Conservation (phyloP, 306 rosid species). For the Prunus dulcis region DNA sequence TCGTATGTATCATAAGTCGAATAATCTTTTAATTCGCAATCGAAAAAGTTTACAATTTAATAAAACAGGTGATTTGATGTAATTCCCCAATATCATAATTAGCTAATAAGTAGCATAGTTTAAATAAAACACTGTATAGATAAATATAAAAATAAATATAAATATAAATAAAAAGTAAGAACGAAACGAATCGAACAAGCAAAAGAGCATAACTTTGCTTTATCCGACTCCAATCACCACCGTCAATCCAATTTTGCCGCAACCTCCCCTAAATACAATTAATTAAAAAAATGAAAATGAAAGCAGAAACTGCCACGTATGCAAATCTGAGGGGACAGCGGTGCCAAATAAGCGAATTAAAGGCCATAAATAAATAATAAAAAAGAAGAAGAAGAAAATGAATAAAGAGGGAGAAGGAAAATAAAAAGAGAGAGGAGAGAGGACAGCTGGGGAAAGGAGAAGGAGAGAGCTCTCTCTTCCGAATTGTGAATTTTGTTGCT, state of each 20-base stretch:
- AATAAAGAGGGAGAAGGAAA: not conserved
- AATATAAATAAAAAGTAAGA: not conserved
- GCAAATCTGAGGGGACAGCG: not conserved
- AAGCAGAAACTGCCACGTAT: not conserved
- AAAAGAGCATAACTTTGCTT: not conserved
- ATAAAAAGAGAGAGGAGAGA: constrained; percentile 1
- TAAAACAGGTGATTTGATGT: too few species aligned
- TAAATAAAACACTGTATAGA: not conserved
- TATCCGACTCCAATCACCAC: constrained; percentile 1
- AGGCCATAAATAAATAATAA: not conserved
- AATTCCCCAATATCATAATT: not conserved
- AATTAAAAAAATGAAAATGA: not conserved
- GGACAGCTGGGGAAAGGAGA: not conserved
- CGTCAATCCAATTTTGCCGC: not conserved
- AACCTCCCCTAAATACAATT: not conserved
- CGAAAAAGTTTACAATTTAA: too few species aligned
- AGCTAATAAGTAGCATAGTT: not conserved
- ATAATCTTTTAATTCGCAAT: too few species aligned
- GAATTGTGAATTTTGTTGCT: not conserved
- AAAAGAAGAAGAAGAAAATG: not conserved
- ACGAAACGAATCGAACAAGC: not conserved
- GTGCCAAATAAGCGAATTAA: constrained; percentile 12
- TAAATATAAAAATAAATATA: not conserved
- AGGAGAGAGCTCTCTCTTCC: not conserved
- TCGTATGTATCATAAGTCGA: too few species aligned